Evolutionary conservation across 2,329 filamentous ascomycete species (phyloP), one percentile per base, ranked within the genome.

Genomic region (Xylaria sp.): DNA sequence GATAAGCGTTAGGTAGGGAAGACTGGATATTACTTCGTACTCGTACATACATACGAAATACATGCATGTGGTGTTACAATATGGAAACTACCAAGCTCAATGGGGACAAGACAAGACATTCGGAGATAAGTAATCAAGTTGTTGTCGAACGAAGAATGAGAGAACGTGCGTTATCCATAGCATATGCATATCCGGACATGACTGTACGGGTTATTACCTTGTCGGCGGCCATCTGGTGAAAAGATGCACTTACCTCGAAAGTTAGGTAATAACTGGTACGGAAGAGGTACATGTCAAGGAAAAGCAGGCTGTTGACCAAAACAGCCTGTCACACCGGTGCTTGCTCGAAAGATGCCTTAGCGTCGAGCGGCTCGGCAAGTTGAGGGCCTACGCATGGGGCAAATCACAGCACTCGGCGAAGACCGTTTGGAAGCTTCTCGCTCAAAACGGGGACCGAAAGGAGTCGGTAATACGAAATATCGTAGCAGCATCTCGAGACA

Each of bases 331-430:
- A 30, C 23, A 42, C 37, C 37, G 37, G 37, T 42, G 37, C 37
- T 42, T 42, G 23, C 23, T 30, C 23, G 23, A 30, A 30, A 30
- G 23, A 30, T 30, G 23, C 5, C 23, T 13, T 9, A 13, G 13
- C 13, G 37, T 42, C 13, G 37, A 42, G 37, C 13, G 37, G 13
- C 37, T 42, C 37, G 37, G 16, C 37, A 44, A 54, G 46, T 37
- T 42, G 23, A 30, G 23, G 23, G 23, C 23, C 23, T 30, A 30
- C 23, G 23, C 23, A 30, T 30, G 23, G 23, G 23, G 23, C 23
- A 30, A 30, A 30, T 30, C 23, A 56, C 55, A 56, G 55, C 58
- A 44, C 30, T 60, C 55, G 51, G 53, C 13, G 49, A 46, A 44
- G 39, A 44, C 52, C 19, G 51, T 18, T 47, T 34, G 37, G 59